Conservation (phyloP, 73 alveolate species). For the Breviolum minutum region DNA sequence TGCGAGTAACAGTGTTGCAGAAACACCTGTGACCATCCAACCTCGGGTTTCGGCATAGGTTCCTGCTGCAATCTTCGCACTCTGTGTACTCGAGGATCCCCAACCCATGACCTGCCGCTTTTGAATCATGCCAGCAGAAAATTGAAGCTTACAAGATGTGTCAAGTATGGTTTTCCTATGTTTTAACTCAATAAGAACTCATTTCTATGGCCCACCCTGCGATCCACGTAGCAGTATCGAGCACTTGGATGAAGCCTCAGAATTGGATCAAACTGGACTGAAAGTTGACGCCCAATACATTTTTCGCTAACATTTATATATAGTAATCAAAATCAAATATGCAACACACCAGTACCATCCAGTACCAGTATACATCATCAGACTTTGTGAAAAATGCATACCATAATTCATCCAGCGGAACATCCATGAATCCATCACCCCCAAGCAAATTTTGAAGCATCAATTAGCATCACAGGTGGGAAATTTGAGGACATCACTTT, state of each 20-base stretch:
- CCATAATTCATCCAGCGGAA: too few relatives aligned
- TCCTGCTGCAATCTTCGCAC: conserved; percentile 57
- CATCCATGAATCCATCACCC: too few relatives aligned
- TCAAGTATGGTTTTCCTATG: not conserved
- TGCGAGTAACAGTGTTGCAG: not conserved
- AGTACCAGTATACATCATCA: too few relatives aligned
- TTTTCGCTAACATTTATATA: not conserved
- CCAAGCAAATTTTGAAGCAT: too few relatives aligned
- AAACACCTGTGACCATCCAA: not conserved
- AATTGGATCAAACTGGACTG: not conserved
- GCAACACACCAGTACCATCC: too few relatives aligned
- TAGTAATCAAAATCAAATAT: too few relatives aligned
- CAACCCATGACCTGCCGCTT: conserved; percentile 67
- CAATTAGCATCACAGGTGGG: too few relatives aligned
- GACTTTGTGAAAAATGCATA: too few relatives aligned
- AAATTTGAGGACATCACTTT: too few relatives aligned
- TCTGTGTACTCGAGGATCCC: conserved; percentile 72
- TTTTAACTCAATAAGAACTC: not conserved
- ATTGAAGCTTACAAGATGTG: not conserved
- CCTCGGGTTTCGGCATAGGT: conserved; percentile 54
- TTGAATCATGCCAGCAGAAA: not conserved
- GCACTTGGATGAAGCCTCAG: conserved; percentile 86
- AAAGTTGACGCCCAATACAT: not conserved
- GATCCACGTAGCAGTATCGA: conserved; percentile 70
- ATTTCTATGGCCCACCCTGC: not conserved